Conservation (phyloP, 768 basidiomycete species). For the Tricholoma bakamatsutake region DNA sequence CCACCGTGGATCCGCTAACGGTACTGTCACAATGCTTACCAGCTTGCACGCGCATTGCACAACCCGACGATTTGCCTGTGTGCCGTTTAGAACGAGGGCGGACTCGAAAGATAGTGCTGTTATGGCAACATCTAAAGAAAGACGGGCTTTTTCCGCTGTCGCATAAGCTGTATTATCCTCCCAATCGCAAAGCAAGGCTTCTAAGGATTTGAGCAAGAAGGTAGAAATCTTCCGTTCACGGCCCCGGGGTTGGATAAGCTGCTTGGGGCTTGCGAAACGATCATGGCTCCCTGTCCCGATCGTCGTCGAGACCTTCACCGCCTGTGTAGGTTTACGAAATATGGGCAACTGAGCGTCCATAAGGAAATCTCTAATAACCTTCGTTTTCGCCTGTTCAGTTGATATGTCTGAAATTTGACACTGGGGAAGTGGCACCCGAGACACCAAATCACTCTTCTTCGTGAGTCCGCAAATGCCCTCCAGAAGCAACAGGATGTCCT, state of each 20-base stretch:
- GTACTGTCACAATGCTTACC: conserved; percentile 29
- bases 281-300: conserved; percentile 3
- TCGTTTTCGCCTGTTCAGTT: conserved; percentile 49
- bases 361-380: conserved; percentile 64
- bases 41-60: conserved; percentile 57
- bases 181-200: conserved; percentile 45
- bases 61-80: conserved; percentile 50
- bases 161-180: conserved; percentile 35
- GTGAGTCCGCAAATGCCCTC: conserved; percentile 56
- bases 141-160: conserved; percentile 60
- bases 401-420: conserved; percentile 58
- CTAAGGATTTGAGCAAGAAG: conserved; percentile 60
- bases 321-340: conserved; percentile 17
- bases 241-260: conserved; percentile 41
- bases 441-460: conserved; percentile 39
- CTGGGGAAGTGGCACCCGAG: conserved; percentile 59
- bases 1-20: conserved; percentile 45
- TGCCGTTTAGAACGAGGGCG: conserved; percentile 59
- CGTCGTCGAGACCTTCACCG: background rate
- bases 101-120: conserved; percentile 66
- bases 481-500: conserved; percentile 61
- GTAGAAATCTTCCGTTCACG: conserved; percentile 58
- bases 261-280: conserved; percentile 15
- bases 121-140: conserved; percentile 64
- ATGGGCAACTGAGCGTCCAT: conserved; percentile 57